These are phyloP conservation scores for Sporothrix humicola DNA, from an alignment of 2,329 filamentous ascomycete genomes.

Conservation along the genomic window DNA sequence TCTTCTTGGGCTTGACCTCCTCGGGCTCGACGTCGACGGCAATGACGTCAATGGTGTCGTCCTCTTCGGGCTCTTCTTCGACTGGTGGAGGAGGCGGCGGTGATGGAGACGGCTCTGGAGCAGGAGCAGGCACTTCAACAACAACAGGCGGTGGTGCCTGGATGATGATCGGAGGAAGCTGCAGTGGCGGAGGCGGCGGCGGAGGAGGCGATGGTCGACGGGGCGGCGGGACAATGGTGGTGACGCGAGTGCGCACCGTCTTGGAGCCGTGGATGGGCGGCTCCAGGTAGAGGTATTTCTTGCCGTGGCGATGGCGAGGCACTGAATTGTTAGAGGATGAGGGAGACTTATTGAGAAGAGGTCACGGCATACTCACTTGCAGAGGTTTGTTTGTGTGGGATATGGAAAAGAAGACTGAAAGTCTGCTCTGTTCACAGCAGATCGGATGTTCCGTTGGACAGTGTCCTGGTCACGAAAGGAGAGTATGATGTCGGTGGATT, in stretches of 20 bases:
- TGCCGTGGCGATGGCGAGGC: slow-evolving; percentile 39
- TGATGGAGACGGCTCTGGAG: slow-evolving; percentile 28
- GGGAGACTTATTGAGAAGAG: neutral
- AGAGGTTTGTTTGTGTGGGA: neutral
- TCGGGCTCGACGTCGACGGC: slow-evolving; percentile 51
- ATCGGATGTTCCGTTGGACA: neutral
- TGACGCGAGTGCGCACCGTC: slow-evolving; percentile 47
- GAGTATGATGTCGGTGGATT: neutral
- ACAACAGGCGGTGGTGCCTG: slow-evolving; percentile 24
- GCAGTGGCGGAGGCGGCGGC: slow-evolving; percentile 38
- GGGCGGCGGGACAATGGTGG: slow-evolving; percentile 48
- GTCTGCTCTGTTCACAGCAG: neutral
- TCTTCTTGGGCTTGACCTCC: slow-evolving; percentile 32
- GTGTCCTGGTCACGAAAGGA: too few relatives aligned
- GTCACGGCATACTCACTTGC: neutral
- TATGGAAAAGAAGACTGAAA: neutral
- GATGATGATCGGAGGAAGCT: slow-evolving; percentile 37
- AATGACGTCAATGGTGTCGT: slow-evolving; percentile 50
- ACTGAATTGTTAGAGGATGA: slow-evolving; percentile 30
- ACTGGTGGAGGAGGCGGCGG: slow-evolving; percentile 32
- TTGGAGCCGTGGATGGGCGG: slow-evolving; percentile 47
- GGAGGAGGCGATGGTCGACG: slow-evolving; percentile 38
- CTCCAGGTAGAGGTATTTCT: slow-evolving; percentile 52
- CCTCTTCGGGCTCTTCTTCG: slow-evolving; percentile 39
- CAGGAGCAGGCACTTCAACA: neutral